These are phyloP conservation scores for Zygoascus sp. DNA, from an alignment of 1,139 yeast genomes.

Conservation along the genomic window DNA sequence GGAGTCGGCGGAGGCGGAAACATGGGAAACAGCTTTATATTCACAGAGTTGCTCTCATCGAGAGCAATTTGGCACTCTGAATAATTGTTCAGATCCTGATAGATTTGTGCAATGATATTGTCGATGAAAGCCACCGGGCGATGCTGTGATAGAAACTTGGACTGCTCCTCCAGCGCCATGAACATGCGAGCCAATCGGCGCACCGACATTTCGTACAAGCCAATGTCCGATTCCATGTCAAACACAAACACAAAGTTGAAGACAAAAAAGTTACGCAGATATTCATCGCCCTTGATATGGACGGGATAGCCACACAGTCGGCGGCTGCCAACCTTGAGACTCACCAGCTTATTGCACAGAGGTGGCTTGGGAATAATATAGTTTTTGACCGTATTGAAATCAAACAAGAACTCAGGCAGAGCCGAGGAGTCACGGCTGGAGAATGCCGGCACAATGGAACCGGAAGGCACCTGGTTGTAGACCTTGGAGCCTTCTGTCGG, in stretches of 20 bases:
- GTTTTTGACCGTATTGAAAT: conserved; percentile 82
- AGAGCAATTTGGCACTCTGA: conserved; percentile 94
- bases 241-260: conserved; percentile 93
- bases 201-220: conserved; percentile 83
- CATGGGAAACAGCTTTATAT: conserved; percentile 84
- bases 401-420: conserved; percentile 49
- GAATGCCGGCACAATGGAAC: conserved; percentile 42
- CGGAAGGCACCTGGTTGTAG: conserved; percentile 85
- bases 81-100: conserved; percentile 87
- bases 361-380: conserved; percentile 92
- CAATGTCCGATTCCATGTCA: conserved; percentile 72
- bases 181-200: conserved; percentile 85
- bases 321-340: conserved; percentile 50
- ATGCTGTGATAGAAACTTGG: conserved; percentile 58
- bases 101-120: conserved; percentile 79
- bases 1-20: conserved; percentile 79
- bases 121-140: conserved; percentile 50
- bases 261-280: conserved; percentile 85
- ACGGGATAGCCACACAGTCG: conserved; percentile 70
- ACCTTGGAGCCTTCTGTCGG: conserved; percentile 95
- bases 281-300: conserved; percentile 64
- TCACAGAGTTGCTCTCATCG: conserved; percentile 84
- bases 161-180: conserved; percentile 85
- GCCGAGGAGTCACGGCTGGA: conserved; percentile 35
- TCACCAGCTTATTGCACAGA: conserved; percentile 73